A percentile compares a stretch with the other conserved stretches of the same genome.
Evolutionary conservation across 2,329 filamentous ascomycete species (phyloP).

Genomic region (Whalleya microplaca): DNA sequence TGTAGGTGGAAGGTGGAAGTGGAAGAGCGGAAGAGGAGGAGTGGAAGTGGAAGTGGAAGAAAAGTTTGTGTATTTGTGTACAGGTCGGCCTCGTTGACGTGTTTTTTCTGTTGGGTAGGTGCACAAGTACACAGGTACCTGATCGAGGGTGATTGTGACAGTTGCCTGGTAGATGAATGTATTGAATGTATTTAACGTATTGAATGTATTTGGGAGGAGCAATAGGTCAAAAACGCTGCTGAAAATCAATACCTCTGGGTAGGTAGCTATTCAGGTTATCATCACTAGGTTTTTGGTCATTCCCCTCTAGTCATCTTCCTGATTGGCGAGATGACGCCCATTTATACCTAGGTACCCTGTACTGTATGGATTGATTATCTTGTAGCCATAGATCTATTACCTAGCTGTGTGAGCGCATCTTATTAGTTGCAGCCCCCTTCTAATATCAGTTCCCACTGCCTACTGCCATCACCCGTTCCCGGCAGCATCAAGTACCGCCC

Average conservation of each 20-base stretch:
- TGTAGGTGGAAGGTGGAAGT: not conserved
- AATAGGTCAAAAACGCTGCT: not conserved
- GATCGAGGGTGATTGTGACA: not conserved
- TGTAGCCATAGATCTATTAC: not conserved
- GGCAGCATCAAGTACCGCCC: conserved; percentile 20
- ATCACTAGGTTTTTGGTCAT: no score
- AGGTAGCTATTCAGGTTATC: no score
- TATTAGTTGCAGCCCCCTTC: not conserved
- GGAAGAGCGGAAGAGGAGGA: conserved; percentile 1
- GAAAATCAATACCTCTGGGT: no score
- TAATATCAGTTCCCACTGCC: not conserved
- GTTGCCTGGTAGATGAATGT: not conserved
- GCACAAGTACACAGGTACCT: not conserved
- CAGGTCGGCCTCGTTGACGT: not conserved
- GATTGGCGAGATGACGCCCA: not conserved
- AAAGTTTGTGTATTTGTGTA: not conserved
- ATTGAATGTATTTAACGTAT: not conserved
- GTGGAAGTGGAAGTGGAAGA: conserved; percentile 2
- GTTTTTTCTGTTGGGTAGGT: not conserved
- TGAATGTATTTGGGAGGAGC: not conserved
- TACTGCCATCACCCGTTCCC: conserved; percentile 27
- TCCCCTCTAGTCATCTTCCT: no score
- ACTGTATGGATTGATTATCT: not conserved
- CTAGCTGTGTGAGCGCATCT: not conserved
- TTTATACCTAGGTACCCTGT: no score